Evolutionary conservation across 2,329 filamentous ascomycete species (phyloP), one percentile per base, ranked within the genome.

Genomic region (Biscogniauxia marginata): DNA sequence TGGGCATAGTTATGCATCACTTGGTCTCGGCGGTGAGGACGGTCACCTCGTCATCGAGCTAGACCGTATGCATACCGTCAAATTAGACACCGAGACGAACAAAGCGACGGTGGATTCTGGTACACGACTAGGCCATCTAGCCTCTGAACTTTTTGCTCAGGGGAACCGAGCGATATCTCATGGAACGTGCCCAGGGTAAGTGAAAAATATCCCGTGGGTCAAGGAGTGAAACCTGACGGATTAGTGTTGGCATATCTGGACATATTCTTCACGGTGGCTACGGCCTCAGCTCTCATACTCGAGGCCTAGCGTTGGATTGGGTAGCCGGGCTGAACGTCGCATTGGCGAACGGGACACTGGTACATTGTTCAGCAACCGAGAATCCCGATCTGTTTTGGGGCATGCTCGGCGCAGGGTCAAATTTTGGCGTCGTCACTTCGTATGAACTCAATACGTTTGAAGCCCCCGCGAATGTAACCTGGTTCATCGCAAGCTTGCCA

Each of bases 1-100:
- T 30, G 79, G 79, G n/a, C 79, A 81, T 61, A 79, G 75, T 4
- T 81, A 80, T 62, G 77, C 75, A 19, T 75, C 74, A 9, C 74
- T 73, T 58, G 75, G 75, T 51, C 71, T 76, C 7, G 76, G 77
- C 39, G 77, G 77, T 8, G 72, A 77, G 57, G 71, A 79, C 53
- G 78, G 77, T 1, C 71, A 73, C 53, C 71, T 80, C 56, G 72
- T 79, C 50, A 73, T 81, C 52, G 71, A 77, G 63, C 69, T 81
- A 20, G 70, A 77, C 59, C 66, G 72, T 23, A 74, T 81, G 63
- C 72, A 75, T 54, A 68, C 71, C 2, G 71, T 80, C 18, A 69
- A 70, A 16, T 64, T 78, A 6, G 70, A 79, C 54, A 63, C 62
- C 4, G 60, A 65, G 23, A 77, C 72, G 20, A 71, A 70, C 1